Evolutionary conservation across 495 filamentous ascomycete genomes (phyloP).

Genomic region (Talaromyces adpressus): DNA sequence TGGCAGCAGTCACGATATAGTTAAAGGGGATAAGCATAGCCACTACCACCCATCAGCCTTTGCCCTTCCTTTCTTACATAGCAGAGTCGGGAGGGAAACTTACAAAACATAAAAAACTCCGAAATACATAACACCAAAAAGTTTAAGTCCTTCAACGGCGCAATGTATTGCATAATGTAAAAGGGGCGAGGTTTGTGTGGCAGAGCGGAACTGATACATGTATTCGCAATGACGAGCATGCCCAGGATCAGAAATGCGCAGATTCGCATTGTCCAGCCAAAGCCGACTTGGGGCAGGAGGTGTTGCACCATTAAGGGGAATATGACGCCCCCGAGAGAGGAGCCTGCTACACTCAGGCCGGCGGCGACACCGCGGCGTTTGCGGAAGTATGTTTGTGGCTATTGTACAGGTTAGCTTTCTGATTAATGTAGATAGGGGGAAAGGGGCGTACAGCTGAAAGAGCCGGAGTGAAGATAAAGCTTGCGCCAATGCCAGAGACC

Average conservation of each 20-base stretch:
- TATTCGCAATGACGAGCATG: constrained; percentile 56
- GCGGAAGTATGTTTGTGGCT: constrained; percentile 5
- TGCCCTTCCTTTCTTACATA: constrained; percentile 28
- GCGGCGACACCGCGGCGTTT: constrained; percentile 2
- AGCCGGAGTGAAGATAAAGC: constrained; percentile 51
- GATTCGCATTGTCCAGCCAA: constrained; percentile 66
- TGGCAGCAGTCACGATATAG: constrained; percentile 57
- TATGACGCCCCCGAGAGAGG: constrained; percentile 47
- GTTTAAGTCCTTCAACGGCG: constrained; percentile 55
- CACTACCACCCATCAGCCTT: constrained; percentile 18
- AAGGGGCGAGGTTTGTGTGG: constrained; percentile 49
- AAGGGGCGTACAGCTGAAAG: constrained; percentile 57
- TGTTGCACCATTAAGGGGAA: constrained; percentile 61
- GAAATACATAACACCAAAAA: constrained; percentile 56
- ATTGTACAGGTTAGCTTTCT: background rate
- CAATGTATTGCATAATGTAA: constrained; percentile 46
- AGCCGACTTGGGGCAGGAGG: constrained; percentile 61
- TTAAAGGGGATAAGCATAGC: constrained; percentile 63
- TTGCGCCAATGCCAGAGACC: constrained; percentile 44
- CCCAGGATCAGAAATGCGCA: constrained; percentile 61
- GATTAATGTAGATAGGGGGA: too few relatives aligned
- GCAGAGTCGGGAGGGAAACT: constrained; percentile 66
- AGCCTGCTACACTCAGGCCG: constrained; percentile 47
- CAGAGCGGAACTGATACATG: constrained; percentile 59
- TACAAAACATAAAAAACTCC: constrained; percentile 61